phyloP scores from a whole-genome alignment of 1,284 basidiomycete species.

The Grifola frondosa region DNA sequence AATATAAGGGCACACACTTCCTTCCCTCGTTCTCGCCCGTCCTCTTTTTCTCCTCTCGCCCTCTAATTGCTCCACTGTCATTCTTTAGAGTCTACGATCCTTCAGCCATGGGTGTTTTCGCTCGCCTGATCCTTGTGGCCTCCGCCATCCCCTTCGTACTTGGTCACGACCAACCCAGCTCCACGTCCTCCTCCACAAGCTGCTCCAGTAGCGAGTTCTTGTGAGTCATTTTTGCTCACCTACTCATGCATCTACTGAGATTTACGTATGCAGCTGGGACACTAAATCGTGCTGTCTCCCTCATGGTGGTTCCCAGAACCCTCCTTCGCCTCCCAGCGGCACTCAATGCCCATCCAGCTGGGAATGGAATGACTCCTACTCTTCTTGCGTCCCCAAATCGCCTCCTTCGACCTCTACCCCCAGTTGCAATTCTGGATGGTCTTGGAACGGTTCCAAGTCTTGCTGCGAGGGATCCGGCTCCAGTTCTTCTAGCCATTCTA shows the following conservation, averaged over 20 bases:
- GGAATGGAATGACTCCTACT: constrained; percentile 35
- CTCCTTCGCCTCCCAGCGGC: constrained; percentile 50
- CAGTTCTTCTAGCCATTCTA: not conserved
- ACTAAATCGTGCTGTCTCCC: constrained; percentile 49
- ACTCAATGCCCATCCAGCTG: constrained; percentile 37
- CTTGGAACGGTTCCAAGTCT: constrained; percentile 46
- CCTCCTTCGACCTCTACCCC: constrained; percentile 38
- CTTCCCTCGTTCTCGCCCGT: constrained; percentile 11
- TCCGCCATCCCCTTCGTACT: constrained; percentile 29
- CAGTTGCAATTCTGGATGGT: constrained; percentile 45
- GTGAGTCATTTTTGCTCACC: constrained; percentile 16
- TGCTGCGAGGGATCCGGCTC: constrained; percentile 17
- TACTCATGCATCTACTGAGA: not conserved
- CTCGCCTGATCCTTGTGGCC: constrained; percentile 27
- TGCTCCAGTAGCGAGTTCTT: constrained; percentile 24
- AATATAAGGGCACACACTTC: constrained; percentile 13
- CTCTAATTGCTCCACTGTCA: constrained; percentile 16
- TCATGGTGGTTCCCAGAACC: constrained; percentile 41
- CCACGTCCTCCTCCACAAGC: constrained; percentile 7
- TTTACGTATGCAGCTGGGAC: constrained; percentile 37
- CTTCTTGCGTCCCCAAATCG: constrained; percentile 46
- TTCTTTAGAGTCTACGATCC: constrained; percentile 27
- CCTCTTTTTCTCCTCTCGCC: constrained; percentile 12
- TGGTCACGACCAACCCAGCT: constrained; percentile 12
- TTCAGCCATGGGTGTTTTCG: constrained; percentile 32